These are phyloP conservation scores for Plasmodium ovale DNA, from an alignment of 169 alveolate species.

Conservation along the genomic window DNA sequence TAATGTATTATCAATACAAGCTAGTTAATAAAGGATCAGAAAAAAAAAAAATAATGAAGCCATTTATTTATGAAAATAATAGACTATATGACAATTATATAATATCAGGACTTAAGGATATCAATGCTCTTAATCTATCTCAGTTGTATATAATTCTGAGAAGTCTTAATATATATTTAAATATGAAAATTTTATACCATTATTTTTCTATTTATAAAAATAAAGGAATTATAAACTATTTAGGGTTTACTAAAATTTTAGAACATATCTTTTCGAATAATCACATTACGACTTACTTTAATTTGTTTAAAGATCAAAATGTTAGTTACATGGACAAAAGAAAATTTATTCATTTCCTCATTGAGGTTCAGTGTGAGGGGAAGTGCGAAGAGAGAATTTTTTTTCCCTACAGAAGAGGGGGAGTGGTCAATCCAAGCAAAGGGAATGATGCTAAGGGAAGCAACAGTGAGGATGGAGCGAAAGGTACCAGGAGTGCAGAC, in stretches of 20 bases:
- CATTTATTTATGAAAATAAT: constrained; percentile 62
- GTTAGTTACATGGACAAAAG: constrained; percentile 54
- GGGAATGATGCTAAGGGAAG: no score
- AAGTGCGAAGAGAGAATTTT: constrained; percentile 60
- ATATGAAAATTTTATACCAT: constrained; percentile 74
- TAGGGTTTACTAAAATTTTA: constrained; percentile 74
- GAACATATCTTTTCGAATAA: constrained; percentile 76
- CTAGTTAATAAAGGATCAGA: constrained; percentile 68
- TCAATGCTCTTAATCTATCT: constrained; percentile 66
- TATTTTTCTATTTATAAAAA: constrained; percentile 75
- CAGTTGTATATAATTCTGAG: constrained; percentile 71
- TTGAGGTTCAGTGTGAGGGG: constrained; percentile 75
- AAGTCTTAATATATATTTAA: constrained; percentile 72
- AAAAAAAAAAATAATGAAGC: constrained; percentile 26
- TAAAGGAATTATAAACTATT: constrained; percentile 67
- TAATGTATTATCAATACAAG: constrained; percentile 73
- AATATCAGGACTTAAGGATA: constrained; percentile 73
- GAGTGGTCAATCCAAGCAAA: no score
- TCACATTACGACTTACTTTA: constrained; percentile 52
- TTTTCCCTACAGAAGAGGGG: no score
- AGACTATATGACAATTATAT: constrained; percentile 72
- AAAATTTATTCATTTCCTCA: constrained; percentile 55
- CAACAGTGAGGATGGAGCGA: no score
- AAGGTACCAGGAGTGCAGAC: no score
- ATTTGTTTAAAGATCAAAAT: constrained; percentile 44